Conservation (phyloP, 2,329 filamentous ascomycete genomes). For the Claviceps spartinae region DNA sequence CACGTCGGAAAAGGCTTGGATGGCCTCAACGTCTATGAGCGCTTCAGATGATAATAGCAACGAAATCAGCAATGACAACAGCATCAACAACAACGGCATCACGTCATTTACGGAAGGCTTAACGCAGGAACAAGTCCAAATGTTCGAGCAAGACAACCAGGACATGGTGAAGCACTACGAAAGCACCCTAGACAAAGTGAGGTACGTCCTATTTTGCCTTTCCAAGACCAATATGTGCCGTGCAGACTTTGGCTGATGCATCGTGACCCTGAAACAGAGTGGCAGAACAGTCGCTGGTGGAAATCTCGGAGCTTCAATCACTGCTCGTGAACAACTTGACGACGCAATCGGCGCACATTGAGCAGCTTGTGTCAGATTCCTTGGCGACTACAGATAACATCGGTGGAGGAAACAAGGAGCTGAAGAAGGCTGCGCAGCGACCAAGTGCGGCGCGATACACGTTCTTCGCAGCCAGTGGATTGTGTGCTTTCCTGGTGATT, state of each 20-base stretch:
- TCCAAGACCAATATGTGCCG: neutral
- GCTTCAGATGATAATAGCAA: conserved; percentile 8
- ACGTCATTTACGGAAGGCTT: conserved; percentile 36
- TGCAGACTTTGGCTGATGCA: neutral
- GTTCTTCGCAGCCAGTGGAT: conserved; percentile 64
- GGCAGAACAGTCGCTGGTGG: conserved; percentile 77
- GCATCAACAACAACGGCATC: neutral
- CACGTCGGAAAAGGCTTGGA: conserved; percentile 7
- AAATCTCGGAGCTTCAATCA: conserved; percentile 86
- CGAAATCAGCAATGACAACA: neutral
- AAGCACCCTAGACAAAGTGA: conserved; percentile 85
- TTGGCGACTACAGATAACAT: conserved; percentile 74
- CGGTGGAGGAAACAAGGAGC: conserved; percentile 75
- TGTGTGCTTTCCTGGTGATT: conserved; percentile 60
- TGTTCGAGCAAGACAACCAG: conserved; percentile 88
- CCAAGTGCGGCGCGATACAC: conserved; percentile 63
- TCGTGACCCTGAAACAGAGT: conserved; percentile 36
- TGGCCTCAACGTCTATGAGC: neutral
- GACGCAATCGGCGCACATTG: conserved; percentile 78
- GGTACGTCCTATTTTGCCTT: conserved; percentile 42
- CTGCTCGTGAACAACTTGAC: conserved; percentile 76
- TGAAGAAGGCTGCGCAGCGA: conserved; percentile 67
- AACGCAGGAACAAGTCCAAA: conserved; percentile 73
- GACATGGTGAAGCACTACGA: conserved; percentile 90
- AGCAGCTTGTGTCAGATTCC: conserved; percentile 76